A percentile compares a stretch with the other conserved stretches of the same genome.
Conservation (phyloP, 306 rosid genomes). For the Astragalus glycyphyllos region DNA sequence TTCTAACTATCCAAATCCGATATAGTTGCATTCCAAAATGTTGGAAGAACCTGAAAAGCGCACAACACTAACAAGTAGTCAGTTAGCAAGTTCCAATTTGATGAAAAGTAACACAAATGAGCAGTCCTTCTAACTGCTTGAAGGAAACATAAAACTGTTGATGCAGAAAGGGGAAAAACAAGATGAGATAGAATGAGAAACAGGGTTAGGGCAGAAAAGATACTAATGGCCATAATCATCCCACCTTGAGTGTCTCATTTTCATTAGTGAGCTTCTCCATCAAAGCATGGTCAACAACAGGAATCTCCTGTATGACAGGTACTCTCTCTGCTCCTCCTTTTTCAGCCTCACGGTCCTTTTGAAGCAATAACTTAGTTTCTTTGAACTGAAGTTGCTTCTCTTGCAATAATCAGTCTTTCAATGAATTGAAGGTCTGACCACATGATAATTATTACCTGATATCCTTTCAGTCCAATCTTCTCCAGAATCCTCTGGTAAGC, state of each 20-base stretch:
- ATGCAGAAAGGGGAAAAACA: no score
- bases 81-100: no score
- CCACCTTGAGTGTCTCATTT: slow-evolving; percentile 97
- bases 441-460: slow-evolving; percentile 71
- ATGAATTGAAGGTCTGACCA: slow-evolving; percentile 25
- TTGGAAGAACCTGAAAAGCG: no score
- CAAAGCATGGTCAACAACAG: slow-evolving; percentile 83
- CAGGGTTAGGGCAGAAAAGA: no score
- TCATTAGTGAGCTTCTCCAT: slow-evolving; percentile 79
- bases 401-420: slow-evolving; percentile 58
- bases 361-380: slow-evolving; percentile 74
- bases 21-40: no score
- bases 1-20: no score
- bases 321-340: slow-evolving; percentile 70
- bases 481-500: slow-evolving; percentile 88
- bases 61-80: no score
- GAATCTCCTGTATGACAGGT: slow-evolving; percentile 89
- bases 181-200: no score
- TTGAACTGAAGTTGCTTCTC: slow-evolving; percentile 82
- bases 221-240: slow-evolving; percentile 39
- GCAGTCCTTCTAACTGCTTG: no score
- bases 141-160: no score
- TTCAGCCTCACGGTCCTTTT: slow-evolving; percentile 75
- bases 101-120: no score
- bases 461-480: slow-evolving; percentile 87